Percentiles rank a stretch among this genome's conserved stretches.
phyloP scores from a whole-genome alignment of 2,329 filamentous ascomycete species.

The Diaporthe velutina region DNA sequence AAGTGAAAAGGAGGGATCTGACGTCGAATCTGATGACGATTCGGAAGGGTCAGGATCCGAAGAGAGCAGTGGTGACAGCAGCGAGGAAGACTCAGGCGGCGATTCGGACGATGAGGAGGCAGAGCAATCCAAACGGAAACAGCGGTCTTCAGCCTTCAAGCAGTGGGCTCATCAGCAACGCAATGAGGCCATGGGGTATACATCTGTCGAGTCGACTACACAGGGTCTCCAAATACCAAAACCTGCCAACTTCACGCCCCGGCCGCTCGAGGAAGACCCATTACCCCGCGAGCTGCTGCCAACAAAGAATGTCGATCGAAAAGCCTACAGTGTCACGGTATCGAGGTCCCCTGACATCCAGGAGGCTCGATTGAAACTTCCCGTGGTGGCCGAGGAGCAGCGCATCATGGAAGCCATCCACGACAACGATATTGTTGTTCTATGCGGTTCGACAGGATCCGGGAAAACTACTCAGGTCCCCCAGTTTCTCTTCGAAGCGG shows the following conservation, averaged over 20 bases:
- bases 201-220: constrained; percentile 59
- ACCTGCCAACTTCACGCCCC: constrained; percentile 73
- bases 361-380: constrained; percentile 81
- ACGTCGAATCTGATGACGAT: constrained; percentile 40
- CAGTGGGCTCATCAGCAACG: constrained; percentile 90
- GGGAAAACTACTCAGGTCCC: constrained; percentile 98
- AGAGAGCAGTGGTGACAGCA: constrained; percentile 44
- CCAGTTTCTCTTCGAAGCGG: constrained; percentile 94
- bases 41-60: constrained; percentile 45
- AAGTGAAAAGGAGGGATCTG: not conserved
- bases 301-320: constrained; percentile 72
- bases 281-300: constrained; percentile 75
- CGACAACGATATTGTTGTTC: constrained; percentile 88
- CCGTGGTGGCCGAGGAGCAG: constrained; percentile 95
- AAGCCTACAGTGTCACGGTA: constrained; percentile 82
- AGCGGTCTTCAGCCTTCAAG: constrained; percentile 81
- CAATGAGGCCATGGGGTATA: constrained; percentile 83
- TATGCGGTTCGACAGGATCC: constrained; percentile 95
- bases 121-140: constrained; percentile 51
- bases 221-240: constrained; percentile 65
- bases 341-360: constrained; percentile 80
- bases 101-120: constrained; percentile 44
- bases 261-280: constrained; percentile 78
- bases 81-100: constrained; percentile 39
- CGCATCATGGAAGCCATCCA: constrained; percentile 98